A percentile compares a stretch with the other conserved stretches of the same genome.
Conservation (phyloP, 768 basidiomycete species). For the Mycena albidolilacea region DNA sequence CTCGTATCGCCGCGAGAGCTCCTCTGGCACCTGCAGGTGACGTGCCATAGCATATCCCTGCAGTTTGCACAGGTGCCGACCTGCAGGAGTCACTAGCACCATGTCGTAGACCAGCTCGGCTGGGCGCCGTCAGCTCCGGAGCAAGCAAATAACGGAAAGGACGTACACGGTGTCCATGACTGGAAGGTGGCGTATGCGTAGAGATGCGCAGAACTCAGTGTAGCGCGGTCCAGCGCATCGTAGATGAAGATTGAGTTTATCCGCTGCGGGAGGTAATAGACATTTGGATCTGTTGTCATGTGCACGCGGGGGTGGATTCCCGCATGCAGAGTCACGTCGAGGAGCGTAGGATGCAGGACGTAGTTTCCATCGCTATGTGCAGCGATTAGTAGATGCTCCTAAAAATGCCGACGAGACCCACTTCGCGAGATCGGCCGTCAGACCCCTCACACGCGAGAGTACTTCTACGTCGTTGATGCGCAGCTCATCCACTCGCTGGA, state of each 20-base stretch:
- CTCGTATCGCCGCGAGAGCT: constrained; percentile 1
- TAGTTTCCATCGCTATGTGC: constrained; percentile 35
- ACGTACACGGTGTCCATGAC: background rate
- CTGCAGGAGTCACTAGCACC: background rate
- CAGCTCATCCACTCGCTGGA: constrained; percentile 6
- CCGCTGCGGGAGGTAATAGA: constrained; percentile 45
- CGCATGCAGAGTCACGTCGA: constrained; percentile 49
- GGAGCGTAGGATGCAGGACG: constrained; percentile 47
- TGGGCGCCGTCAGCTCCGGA: too few relatives aligned
- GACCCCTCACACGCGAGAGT: background rate
- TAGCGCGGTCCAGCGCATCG: background rate
- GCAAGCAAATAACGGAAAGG: too few relatives aligned
- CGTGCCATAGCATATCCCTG: constrained; percentile 2
- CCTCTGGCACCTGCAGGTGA: constrained; percentile 11
- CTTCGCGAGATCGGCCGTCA: background rate
- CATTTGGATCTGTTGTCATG: constrained; percentile 35
- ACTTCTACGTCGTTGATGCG: background rate
- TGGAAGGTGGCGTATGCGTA: constrained; percentile 1
- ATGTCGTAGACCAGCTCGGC: background rate
- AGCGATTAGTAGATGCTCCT: too few relatives aligned
- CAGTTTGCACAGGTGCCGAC: background rate
- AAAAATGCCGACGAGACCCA: background rate
- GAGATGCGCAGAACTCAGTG: background rate
- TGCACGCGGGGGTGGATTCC: constrained; percentile 36
- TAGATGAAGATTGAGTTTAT: background rate